phyloP scores from a whole-genome alignment of 306 rosid genomes.

The Ormosia semicastrata region DNA sequence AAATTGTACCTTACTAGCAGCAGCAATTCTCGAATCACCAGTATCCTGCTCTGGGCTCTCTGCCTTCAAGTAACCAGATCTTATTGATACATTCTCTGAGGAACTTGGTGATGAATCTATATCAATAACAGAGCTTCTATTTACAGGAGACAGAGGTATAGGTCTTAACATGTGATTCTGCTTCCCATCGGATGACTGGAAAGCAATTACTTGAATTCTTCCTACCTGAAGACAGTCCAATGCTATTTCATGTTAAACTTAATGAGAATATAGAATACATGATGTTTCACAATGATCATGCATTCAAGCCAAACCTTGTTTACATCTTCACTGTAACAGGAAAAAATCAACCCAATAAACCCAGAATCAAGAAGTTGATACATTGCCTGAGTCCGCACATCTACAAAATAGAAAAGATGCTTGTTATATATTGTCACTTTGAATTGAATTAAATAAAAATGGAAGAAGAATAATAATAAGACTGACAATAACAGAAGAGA shows the following conservation, averaged over 20 bases:
- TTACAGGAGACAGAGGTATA: conserved; percentile 64
- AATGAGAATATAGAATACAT: conserved; percentile 21
- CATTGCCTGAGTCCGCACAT: conserved; percentile 91
- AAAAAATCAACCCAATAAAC: conserved; percentile 91
- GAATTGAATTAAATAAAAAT: neutral
- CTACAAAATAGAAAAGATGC: conserved; percentile 40
- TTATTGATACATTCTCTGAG: conserved; percentile 52
- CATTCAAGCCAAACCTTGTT: conserved; percentile 64
- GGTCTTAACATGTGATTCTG: conserved; percentile 62
- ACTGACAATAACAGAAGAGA: neutral
- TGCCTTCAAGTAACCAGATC: conserved; percentile 49
- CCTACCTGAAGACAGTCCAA: conserved; percentile 66
- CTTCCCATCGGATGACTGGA: conserved; percentile 93
- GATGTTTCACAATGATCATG: conserved; percentile 1
- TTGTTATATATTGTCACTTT: neutral
- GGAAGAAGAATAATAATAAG: neutral
- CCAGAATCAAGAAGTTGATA: conserved; percentile 99
- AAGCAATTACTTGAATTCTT: conserved; percentile 96
- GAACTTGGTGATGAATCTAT: conserved; percentile 89
- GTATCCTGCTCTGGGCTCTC: conserved; percentile 69
- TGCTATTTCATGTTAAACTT: neutral
- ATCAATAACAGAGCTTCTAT: conserved; percentile 73
- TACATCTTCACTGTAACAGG: conserved; percentile 89
- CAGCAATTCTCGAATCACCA: conserved; percentile 69
- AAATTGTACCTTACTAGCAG: conserved; percentile 58